A percentile compares a stretch with the other conserved stretches of the same genome.
Evolutionary conservation across 1,284 basidiomycete genomes (phyloP).

Genomic region (Somion occarium): DNA sequence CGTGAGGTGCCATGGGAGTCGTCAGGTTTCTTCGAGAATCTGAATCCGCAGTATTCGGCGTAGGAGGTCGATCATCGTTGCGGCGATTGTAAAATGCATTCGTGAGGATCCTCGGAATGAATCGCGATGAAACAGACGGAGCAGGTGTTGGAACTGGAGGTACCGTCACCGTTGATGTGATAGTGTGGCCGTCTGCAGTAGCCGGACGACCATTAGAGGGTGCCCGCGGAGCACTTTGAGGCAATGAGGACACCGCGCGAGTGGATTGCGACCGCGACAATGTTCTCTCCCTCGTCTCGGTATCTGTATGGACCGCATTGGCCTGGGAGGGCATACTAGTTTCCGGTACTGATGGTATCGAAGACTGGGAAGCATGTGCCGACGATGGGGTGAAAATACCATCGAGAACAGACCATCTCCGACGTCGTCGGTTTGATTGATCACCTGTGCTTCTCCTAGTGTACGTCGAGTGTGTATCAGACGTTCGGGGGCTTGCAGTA

Average conservation of each 20-base stretch:
- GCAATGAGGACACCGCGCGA: slow-evolving; percentile 14
- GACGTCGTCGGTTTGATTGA: slow-evolving; percentile 33
- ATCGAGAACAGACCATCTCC: slow-evolving; percentile 54
- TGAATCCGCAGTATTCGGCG: slow-evolving; percentile 21
- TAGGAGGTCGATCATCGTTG: slow-evolving; percentile 47
- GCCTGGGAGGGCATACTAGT: slow-evolving; percentile 7
- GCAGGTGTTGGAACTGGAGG: slow-evolving; percentile 28
- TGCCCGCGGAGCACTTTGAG: slow-evolving; percentile 12
- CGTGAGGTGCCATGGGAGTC: slow-evolving; percentile 30
- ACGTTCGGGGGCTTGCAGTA: slow-evolving; percentile 42
- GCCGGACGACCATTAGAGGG: slow-evolving; percentile 18
- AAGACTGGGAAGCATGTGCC: slow-evolving; percentile 19
- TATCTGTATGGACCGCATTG: slow-evolving; percentile 22
- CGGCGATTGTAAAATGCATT: slow-evolving; percentile 57
- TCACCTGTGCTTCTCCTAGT: slow-evolving; percentile 26
- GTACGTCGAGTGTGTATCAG: slow-evolving; percentile 36
- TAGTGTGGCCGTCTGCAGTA: slow-evolving; percentile 20
- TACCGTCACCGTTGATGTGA: slow-evolving; percentile 24
- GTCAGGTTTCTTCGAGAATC: slow-evolving; percentile 16
- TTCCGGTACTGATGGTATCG: slow-evolving; percentile 21
- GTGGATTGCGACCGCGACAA: slow-evolving; percentile 25
- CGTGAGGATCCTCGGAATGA: slow-evolving; percentile 66
- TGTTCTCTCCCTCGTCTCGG: slow-evolving; percentile 16
- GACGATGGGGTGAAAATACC: slow-evolving; percentile 32
- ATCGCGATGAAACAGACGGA: slow-evolving; percentile 45